phyloP scores from a whole-genome alignment of 805 yeast species.

The Yamadazyma phyllophila region DNA sequence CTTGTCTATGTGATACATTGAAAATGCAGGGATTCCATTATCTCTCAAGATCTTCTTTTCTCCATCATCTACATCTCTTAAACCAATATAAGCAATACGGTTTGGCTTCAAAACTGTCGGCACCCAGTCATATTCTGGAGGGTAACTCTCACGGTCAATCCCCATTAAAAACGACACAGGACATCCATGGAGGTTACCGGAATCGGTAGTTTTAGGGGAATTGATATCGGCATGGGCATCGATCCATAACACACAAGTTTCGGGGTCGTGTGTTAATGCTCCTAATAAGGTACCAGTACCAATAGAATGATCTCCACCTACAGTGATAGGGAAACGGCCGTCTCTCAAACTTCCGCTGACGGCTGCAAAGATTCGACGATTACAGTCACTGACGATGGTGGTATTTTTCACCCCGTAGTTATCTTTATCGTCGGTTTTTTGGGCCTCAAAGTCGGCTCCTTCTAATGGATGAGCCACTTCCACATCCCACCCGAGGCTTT shows the following conservation, averaged over 20 bases:
- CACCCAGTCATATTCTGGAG: constrained; percentile 80
- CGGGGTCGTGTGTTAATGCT: constrained; percentile 73
- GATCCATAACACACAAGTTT: constrained; percentile 90
- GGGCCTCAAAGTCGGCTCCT: constrained; percentile 42
- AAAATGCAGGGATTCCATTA: constrained; percentile 73
- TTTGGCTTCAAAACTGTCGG: constrained; percentile 61
- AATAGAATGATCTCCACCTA: constrained; percentile 97
- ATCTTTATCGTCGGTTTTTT: constrained; percentile 45
- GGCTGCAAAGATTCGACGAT: constrained; percentile 59
- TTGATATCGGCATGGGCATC: constrained; percentile 98
- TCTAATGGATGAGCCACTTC: constrained; percentile 53
- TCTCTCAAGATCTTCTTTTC: constrained; percentile 76
- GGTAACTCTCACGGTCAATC: constrained; percentile 61
- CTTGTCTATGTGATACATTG: constrained; percentile 95
- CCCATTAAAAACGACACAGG: constrained; percentile 93
- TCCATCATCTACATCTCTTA: constrained; percentile 87
- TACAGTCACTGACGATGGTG: constrained; percentile 70
- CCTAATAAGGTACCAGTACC: constrained; percentile 93
- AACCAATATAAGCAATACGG: constrained; percentile 87
- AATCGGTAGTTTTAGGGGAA: constrained; percentile 75
- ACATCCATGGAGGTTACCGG: constrained; percentile 95
- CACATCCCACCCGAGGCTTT: constrained; percentile 71
- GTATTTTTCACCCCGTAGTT: constrained; percentile 67
- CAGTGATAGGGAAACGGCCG: constrained; percentile 66
- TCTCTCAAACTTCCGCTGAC: constrained; percentile 50